Conservation (phyloP, 768 basidiomycete species). For the Porpolomopsis calyptriformis region DNA sequence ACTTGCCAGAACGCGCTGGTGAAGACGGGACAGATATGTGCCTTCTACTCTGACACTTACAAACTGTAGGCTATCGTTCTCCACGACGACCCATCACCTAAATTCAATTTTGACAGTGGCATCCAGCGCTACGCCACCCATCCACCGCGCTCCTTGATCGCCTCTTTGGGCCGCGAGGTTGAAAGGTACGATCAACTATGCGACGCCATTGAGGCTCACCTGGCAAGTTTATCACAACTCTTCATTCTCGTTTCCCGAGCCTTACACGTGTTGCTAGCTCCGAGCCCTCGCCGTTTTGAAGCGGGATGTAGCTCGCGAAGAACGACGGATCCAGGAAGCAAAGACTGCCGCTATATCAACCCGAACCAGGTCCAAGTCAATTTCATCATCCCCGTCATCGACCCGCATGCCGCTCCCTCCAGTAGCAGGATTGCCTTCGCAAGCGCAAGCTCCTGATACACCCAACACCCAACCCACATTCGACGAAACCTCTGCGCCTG, state of each 20-base stretch:
- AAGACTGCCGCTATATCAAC: constrained; percentile 22
- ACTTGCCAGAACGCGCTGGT: constrained; percentile 45
- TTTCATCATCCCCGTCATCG: constrained; percentile 7
- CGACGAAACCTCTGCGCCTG: constrained; percentile 14
- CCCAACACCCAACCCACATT: constrained; percentile 16
- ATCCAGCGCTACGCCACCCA: constrained; percentile 45
- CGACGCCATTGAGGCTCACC: constrained; percentile 62
- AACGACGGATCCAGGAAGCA: constrained; percentile 38
- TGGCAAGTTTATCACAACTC: constrained; percentile 34
- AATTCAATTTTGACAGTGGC: constrained; percentile 28
- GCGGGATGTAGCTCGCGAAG: constrained; percentile 55
- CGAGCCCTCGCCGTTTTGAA: constrained; percentile 63
- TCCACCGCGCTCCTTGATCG: constrained; percentile 56
- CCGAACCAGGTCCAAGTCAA: constrained; percentile 7
- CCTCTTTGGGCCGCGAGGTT: constrained; percentile 59
- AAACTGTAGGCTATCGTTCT: no score
- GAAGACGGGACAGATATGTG: constrained; percentile 61
- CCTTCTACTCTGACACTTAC: constrained; percentile 54
- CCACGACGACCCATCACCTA: no score
- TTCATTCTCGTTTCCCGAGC: constrained; percentile 2
- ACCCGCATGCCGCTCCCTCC: constrained; percentile 14
- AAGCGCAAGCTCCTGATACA: constrained; percentile 17
- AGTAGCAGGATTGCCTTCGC: constrained; percentile 8
- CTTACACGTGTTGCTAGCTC: constrained; percentile 31
- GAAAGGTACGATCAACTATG: constrained; percentile 75